phyloP scores from a whole-genome alignment of 345 rosid species.

The Mercurialis annua region DNA sequence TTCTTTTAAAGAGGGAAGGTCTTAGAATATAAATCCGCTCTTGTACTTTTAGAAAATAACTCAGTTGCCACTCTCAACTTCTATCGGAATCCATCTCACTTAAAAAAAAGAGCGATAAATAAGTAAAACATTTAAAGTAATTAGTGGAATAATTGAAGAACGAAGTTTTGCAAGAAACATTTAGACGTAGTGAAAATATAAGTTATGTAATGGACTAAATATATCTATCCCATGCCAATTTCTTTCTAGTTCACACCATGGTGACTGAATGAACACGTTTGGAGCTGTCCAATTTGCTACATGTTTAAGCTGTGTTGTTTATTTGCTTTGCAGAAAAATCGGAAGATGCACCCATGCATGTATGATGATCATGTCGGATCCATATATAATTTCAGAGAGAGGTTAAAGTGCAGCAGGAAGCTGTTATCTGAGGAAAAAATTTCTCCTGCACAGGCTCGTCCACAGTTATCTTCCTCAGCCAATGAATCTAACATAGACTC shows the following conservation, averaged over 20 bases:
- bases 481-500: slow-evolving; percentile 26
- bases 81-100: no score
- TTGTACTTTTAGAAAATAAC: no score
- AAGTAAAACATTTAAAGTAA: no score
- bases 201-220: not conserved
- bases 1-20: no score
- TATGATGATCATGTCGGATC: slow-evolving; percentile 66
- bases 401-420: slow-evolving; percentile 38
- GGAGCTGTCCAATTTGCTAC: not conserved
- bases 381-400: slow-evolving; percentile 70
- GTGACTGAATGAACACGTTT: not conserved
- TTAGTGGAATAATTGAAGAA: no score
- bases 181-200: no score
- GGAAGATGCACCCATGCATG: slow-evolving; percentile 73
- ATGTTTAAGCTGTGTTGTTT: slow-evolving; percentile 10
- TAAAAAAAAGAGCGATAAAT: no score
- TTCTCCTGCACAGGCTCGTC: slow-evolving; percentile 23
- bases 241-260: not conserved
- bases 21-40: no score
- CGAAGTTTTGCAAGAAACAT: no score
- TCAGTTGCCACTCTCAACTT: no score
- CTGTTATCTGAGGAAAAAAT: slow-evolving; percentile 15
- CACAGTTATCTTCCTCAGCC: slow-evolving; percentile 27
- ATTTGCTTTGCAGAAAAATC: slow-evolving; percentile 47
- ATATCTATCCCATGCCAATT: not conserved